Evolutionary conservation across 1,284 basidiomycete genomes (phyloP), one percentile per base, ranked within the genome.

Genomic region (Afroboletus lepidellus): DNA sequence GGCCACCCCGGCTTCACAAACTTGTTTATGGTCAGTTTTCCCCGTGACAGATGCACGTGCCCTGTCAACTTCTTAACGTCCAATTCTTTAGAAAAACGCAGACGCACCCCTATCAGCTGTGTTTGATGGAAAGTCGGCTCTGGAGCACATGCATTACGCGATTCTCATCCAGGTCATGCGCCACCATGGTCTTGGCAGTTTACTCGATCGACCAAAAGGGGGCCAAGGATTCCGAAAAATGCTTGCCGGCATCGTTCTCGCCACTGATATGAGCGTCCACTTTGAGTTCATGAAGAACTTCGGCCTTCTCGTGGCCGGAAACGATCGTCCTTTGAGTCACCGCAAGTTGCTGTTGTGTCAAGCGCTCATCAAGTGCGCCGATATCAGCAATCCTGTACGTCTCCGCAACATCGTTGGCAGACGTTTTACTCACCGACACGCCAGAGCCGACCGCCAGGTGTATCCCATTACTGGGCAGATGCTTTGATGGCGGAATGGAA

Each of bases 301-400:
- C 58, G 62, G 69, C 53, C 61, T 55, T 8, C 64, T 80, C 27
- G 65, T 81, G n/a, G 62, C 72, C 4, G 78, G 76, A 18, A 72
- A 73, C 21, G 66, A 71, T 12, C 69, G 67, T 12, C 67, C 77
- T 30, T 51, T 77, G 29, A 68, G 70, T 53, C 72, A 75, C 52
- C 78, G 84, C 54, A 80, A 88, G 56, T 74, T 90, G 23, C 71
- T 95, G 51, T 70, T 94, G n/a, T 94, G 90, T 65, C 92, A 97
- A 63, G 90, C 90, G 5, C 75, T 98, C 46, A 87, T 98, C 71
- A 98, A 98, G 71, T 96, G 94, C 64, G 93, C 93, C 12, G 94
- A 98, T 72, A 98, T 98, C 65, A 94, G 91, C 67, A 98, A 98
- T 69, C 94, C 94, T 12, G 92, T 96, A 69, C 58, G 89, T 79